Base-by-base conservation (phyloP, 1,139 yeast genomes). In the Zhuliangozyma parablackwelliae region DNA sequence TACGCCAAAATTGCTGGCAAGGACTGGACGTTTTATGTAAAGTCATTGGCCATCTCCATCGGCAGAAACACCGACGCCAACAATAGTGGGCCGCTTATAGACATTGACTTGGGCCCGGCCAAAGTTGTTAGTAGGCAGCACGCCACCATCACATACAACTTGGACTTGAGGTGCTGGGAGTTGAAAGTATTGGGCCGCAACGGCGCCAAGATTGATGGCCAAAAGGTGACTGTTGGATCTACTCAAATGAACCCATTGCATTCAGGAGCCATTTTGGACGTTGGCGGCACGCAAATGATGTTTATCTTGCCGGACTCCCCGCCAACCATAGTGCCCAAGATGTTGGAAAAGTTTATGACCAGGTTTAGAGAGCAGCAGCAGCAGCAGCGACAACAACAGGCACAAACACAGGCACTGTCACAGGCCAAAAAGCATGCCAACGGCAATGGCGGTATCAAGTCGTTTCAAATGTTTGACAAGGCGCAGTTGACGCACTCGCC, bases 251-350 rank as follows among this genome's bases (percentile, higher is more conserved):
- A 82, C 13, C 73, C 80, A 10, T 71, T 92, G 43, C 75, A 77
- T 37, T 83, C 94, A 2, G 98, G 97, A 9, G 88, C 94, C 34
- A 80, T 92, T 13, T 65, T 92, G 43, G 98, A 92, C 55, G 81
- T 92, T 34, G 97, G 97, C 8, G 97, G 97, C 3, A 90, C 96
- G 10, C 98, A 92, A 62, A 92, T 92, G 98, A 92, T 92, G 95
- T 92, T 92, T 57, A 92, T 92, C 28, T 67, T 92, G 47, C 98
- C 98, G 0, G 97, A 90, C 55, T 80, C 87, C 6, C 78, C 81
- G n/a, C 96, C 97, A 1, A 63, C 62, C 25, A 68, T 84, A 12
- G 72, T 80, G 36, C 75, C 65, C 28, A 61, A 65, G 40, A 72
- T 83, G 52, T 58, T 82, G 42, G 65, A 52, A 24, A 49, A 57